These are phyloP conservation scores for Coniella lustricola DNA, from an alignment of 2,329 filamentous ascomycete species.

Conservation along the genomic window DNA sequence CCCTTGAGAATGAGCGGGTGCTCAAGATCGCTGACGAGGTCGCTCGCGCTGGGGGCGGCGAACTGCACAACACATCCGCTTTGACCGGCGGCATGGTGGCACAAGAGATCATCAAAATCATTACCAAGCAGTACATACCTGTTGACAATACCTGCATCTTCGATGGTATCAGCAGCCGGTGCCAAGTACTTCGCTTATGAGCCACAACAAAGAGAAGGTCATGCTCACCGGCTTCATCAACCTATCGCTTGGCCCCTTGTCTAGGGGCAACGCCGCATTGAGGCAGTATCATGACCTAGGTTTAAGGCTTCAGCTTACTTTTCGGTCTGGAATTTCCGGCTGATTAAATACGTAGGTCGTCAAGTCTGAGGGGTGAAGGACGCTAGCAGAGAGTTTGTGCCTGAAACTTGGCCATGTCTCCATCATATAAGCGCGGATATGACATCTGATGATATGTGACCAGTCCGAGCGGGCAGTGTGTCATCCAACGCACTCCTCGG, in stretches of 20 bases:
- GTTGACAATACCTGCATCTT: slow-evolving; percentile 66
- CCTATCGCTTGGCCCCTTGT: neutral
- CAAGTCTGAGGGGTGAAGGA: slow-evolving; percentile 1
- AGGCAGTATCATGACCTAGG: neutral
- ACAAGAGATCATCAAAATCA: slow-evolving; percentile 93
- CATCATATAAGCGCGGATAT: neutral
- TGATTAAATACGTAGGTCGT: slow-evolving; percentile 4
- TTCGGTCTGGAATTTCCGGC: slow-evolving; percentile 2
- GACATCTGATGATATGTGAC: neutral
- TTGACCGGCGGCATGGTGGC: slow-evolving; percentile 85
- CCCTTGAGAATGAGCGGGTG: slow-evolving; percentile 43
- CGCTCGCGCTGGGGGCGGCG: slow-evolving; percentile 70
- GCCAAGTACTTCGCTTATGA: slow-evolving; percentile 50
- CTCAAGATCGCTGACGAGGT: slow-evolving; percentile 56
- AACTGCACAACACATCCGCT: slow-evolving; percentile 88
- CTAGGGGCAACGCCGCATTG: neutral
- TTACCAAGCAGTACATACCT: slow-evolving; percentile 66
- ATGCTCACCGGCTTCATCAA: neutral
- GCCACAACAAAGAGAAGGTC: slow-evolving; percentile 9
- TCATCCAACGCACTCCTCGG: slow-evolving; percentile 9
- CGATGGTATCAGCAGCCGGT: slow-evolving; percentile 59
- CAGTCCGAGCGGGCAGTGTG: neutral
- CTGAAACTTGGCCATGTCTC: neutral
- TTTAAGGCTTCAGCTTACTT: neutral
- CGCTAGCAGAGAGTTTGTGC: slow-evolving; percentile 1